Conservation (phyloP, 805 yeast genomes). For the Myxozyma melibiosi region DNA sequence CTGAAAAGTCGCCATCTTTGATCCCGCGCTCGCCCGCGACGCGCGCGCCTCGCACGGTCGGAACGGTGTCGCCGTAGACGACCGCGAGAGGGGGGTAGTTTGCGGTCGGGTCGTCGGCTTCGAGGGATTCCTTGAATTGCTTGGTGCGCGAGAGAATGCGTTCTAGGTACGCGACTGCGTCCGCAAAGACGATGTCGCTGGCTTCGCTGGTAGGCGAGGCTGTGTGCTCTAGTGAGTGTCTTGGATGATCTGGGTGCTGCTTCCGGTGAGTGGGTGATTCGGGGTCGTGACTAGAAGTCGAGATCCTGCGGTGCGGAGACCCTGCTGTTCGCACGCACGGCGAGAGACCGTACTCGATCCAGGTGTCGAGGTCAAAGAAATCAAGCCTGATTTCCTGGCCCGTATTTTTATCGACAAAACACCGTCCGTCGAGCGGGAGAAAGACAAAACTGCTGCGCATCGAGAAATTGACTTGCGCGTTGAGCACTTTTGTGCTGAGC, state of each 20-base stretch:
- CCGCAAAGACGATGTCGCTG: slow-evolving; percentile 41
- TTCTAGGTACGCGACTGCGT: slow-evolving; percentile 64
- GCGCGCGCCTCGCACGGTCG: slow-evolving; percentile 80
- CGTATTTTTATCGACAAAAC: slow-evolving; percentile 65
- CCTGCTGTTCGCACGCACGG: slow-evolving; percentile 58
- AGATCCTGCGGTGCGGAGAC: too few relatives aligned
- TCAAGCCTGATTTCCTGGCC: slow-evolving; percentile 65
- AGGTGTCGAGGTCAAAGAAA: slow-evolving; percentile 74
- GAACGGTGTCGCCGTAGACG: slow-evolving; percentile 78
- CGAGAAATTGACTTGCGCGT: slow-evolving; percentile 80
- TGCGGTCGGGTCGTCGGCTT: slow-evolving; percentile 49
- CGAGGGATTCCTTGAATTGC: slow-evolving; percentile 57
- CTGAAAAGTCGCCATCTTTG: slow-evolving; percentile 68
- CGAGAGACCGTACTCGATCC: slow-evolving; percentile 74
- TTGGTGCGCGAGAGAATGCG: slow-evolving; percentile 65
- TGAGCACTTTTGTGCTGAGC: slow-evolving; percentile 69
- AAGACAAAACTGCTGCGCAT: slow-evolving; percentile 85
- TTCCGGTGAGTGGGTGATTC: too few relatives aligned
- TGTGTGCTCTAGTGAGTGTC: too few relatives aligned
- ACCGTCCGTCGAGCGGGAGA: slow-evolving; percentile 72
- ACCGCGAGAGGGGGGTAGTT: slow-evolving; percentile 81
- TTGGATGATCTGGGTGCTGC: background rate
- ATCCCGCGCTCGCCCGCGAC: slow-evolving; percentile 66
- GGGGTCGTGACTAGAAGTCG: background rate
- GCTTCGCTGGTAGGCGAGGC: too few relatives aligned